phyloP scores from a whole-genome alignment of 2,329 filamentous ascomycete genomes.

The Leptographium radiaticola region DNA sequence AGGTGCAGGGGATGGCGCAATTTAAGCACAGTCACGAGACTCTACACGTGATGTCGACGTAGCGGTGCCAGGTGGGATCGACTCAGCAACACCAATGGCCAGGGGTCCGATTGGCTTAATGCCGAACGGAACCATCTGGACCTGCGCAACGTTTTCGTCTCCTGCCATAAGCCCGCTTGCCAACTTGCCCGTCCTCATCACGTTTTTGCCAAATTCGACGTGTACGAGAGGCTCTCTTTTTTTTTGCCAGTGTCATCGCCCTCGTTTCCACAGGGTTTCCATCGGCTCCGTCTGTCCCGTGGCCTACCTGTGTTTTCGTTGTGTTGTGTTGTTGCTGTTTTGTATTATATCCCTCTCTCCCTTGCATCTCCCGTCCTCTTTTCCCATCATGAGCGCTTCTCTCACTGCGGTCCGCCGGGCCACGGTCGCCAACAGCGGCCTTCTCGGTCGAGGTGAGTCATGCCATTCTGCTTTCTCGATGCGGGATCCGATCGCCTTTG shows the following conservation, averaged over 20 bases:
- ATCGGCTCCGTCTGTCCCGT: background rate
- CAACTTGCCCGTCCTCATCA: background rate
- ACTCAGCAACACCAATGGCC: background rate
- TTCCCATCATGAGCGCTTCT: slow-evolving; percentile 40
- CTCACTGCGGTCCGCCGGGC: slow-evolving; percentile 42
- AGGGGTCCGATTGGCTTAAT: background rate
- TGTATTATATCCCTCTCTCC: background rate
- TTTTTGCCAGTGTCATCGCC: background rate
- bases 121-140: background rate
- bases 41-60: background rate
- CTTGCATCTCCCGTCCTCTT: background rate
- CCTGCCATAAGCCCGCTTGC: background rate
- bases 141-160: background rate
- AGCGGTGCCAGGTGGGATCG: background rate
- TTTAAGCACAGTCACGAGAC: background rate
- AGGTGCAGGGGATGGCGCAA: background rate
- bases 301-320: background rate
- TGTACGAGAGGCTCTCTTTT: background rate
- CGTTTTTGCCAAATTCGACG: background rate
- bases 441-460: slow-evolving; percentile 32
- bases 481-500: too few relatives aligned
- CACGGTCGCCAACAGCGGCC: slow-evolving; percentile 34
- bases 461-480: background rate
- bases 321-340: background rate
- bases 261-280: background rate